Base-by-base conservation (phyloP, 257 asterid species). In the Leptodermis oblonga region DNA sequence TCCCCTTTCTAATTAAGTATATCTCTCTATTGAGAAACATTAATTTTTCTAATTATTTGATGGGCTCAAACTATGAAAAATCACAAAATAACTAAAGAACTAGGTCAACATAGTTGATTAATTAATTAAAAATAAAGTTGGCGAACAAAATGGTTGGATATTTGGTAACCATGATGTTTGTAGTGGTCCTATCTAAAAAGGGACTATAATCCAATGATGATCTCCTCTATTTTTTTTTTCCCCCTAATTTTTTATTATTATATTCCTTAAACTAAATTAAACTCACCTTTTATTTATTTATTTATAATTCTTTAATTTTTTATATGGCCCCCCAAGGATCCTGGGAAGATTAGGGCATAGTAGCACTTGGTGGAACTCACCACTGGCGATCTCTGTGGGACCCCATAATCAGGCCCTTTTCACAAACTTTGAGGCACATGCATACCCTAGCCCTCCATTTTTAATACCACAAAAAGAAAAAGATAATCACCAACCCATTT, bases 341-440 rank as follows among this genome's bases (percentile, higher is more conserved):
- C 76, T 77, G 67, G 75, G 46, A 80, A 74, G 78, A 80, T 74
- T 77, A 62, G 74, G 75, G 23, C 9, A 7, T 48, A 48, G 7
- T 5, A 69, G 62, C 68, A 49, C 79, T 0, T 14, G 74, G 73
- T 70, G 82, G 73, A 75, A 63, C 73, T 60, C 80, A 71, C 68
- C 62, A 42, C 28, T 11, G 68, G 63, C 76, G 83, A 84, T 86
- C 83, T 77, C 64, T 60, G 56, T 58, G 83, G 90, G 92, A 63
- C 90, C 96, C 72, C 30, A 62, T 33, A 58, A 53, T 69, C 34
- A 68, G 58, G 33, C 17, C 73, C 20, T 59, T 81, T 80, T 80
- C 59, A 49, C 87, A 59, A 86, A 81, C 86, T 83, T 87, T 84
- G 84, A 86, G 76, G 86, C 82, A 80, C 77, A 65, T 74, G 60